These are phyloP conservation scores for Oxalis stricta DNA, from an alignment of 441 rosid genomes.

Conservation along the genomic window DNA sequence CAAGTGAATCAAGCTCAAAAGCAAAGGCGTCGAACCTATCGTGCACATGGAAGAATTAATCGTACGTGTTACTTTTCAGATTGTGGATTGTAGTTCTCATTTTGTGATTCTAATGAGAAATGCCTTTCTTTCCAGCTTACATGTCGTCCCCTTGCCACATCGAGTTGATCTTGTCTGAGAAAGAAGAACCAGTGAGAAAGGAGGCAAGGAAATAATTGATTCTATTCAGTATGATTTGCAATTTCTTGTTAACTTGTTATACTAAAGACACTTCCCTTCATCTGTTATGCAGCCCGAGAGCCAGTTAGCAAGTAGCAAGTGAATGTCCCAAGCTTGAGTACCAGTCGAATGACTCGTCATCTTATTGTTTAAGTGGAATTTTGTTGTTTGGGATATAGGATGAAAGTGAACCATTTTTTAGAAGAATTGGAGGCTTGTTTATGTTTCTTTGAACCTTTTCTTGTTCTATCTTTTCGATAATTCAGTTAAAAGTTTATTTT, in stretches of 20 bases:
- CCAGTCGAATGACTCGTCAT: no score
- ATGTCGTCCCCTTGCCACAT: conserved; percentile 56
- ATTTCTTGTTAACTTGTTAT: neutral
- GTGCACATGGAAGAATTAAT: conserved; percentile 53
- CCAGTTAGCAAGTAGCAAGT: conserved; percentile 21
- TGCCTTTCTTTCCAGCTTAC: conserved; percentile 21
- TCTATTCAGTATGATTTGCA: neutral
- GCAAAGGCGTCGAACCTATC: conserved; percentile 48
- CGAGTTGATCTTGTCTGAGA: conserved; percentile 36
- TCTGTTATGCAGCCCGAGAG: conserved; percentile 21
- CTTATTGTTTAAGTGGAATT: no score
- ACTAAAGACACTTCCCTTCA: neutral
- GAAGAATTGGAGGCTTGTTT: no score
- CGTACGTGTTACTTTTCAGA: conserved; percentile 17
- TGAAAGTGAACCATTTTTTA: no score
- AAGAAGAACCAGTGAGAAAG: conserved; percentile 43
- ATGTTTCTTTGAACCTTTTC: no score
- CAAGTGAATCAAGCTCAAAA: conserved; percentile 54
- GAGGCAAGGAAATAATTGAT: conserved; percentile 19
- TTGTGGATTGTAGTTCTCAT: neutral
- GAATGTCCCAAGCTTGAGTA: conserved; percentile 6
- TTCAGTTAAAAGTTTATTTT: no score
- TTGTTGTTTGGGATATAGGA: no score
- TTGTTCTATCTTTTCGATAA: no score
- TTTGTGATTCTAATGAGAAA: neutral